Conservation (phyloP, 352 stramenopile species). For the Pythium myriotylum region DNA sequence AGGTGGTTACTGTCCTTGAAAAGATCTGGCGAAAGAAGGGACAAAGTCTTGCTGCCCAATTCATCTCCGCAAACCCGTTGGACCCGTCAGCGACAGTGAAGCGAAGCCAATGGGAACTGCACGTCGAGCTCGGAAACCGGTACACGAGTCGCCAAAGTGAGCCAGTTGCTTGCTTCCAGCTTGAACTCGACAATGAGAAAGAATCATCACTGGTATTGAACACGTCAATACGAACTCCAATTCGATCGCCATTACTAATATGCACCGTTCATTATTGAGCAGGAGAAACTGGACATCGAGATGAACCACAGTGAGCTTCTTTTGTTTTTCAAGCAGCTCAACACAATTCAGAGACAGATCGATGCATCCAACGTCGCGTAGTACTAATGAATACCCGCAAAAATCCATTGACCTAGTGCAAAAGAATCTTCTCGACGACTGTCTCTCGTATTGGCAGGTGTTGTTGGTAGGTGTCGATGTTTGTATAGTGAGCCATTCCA, state of each 20-base stretch:
- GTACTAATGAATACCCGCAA: not conserved
- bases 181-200: constrained; percentile 31
- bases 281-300: constrained; percentile 59
- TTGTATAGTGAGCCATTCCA: constrained; percentile 83
- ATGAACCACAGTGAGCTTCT: constrained; percentile 59
- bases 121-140: constrained; percentile 57
- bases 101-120: constrained; percentile 51
- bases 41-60: constrained; percentile 1
- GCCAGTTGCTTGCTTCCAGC: constrained; percentile 57
- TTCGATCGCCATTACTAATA: not conserved
- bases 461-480: constrained; percentile 84
- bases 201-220: not conserved
- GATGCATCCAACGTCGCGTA: constrained; percentile 27
- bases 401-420: constrained; percentile 34
- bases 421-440: constrained; percentile 63
- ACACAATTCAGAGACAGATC: constrained; percentile 54
- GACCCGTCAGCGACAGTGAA: constrained; percentile 29
- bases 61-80: constrained; percentile 19
- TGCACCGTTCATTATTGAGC: constrained; percentile 3
- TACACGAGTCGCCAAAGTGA: constrained; percentile 41
- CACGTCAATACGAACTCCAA: too few species aligned
- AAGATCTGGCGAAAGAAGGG: constrained; percentile 72
- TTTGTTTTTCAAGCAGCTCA: constrained; percentile 63
- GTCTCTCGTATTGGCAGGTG: constrained; percentile 61
- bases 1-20: constrained; percentile 40